Evolutionary conservation across 768 basidiomycete species (phyloP), one percentile per base, ranked within the genome.

Genomic region (Porphyrellus cyaneotinctus): DNA sequence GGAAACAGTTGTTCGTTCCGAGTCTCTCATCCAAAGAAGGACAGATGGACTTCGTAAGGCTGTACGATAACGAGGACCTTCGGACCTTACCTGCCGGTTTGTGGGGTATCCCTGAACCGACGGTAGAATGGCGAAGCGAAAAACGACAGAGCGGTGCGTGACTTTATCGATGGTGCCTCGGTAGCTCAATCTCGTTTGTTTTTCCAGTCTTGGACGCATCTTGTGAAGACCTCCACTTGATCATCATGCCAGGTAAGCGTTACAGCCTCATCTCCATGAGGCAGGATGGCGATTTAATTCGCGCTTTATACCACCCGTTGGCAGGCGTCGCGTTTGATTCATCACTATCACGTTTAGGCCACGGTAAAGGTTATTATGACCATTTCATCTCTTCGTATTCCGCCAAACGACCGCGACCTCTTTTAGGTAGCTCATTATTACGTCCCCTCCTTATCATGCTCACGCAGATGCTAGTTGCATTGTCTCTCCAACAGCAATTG

Each of bases 361-460:
- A 90, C 58, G 88, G 89, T 22, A 91, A 87, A 66, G 89, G 89
- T 7, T 90, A 87, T 70, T 91, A 91, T 59, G 89, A 91, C 69
- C 74, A 77, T 14, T 91, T 88, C 69, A 72, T 91, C 32, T 69
- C 81, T 3, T 66, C 74, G 1, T 89, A 88, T 53, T 65, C 73
- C 14, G 71, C 69, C 48, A 72, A 73, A 23, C 70, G 72, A 53
- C 70, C 70, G 22, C 74, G 70, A 50, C 85, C 88, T 2, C 58
- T 84, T 28, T 74, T 90, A 48, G 81, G 89, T 88, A 57, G 53
- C 73, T 59, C 53, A 47, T 55, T 36, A 49, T 54, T 47, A 39
- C 59, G 31, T 47, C 32, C 32, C 51, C 52, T 49, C 53, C 15
- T 18, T 36, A 46, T 50, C 52, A 43, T 44, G 51, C 56, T 56